phyloP scores from a whole-genome alignment of 1,284 basidiomycete species.

The Puccinia novopanici region DNA sequence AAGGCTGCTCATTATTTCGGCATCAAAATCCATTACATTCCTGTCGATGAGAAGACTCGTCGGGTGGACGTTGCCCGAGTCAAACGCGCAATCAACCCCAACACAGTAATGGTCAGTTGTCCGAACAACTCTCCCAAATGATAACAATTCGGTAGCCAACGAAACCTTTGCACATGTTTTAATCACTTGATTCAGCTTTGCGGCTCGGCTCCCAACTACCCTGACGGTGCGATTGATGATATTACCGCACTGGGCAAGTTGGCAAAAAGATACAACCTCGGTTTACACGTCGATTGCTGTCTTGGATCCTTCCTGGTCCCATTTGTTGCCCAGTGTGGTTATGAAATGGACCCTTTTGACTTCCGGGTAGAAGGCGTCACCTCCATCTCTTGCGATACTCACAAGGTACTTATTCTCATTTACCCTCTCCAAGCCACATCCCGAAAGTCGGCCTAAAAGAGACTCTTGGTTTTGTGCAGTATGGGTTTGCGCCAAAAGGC shows the following conservation, averaged over 20 bases:
- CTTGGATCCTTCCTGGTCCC: conserved; percentile 88
- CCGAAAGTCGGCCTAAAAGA: background rate
- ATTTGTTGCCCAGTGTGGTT: conserved; percentile 70
- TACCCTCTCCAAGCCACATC: background rate
- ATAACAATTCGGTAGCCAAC: background rate
- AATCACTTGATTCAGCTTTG: conserved; percentile 45
- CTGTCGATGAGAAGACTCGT: conserved; percentile 78
- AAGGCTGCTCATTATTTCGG: conserved; percentile 87
- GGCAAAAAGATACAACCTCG: conserved; percentile 74
- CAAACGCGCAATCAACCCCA: conserved; percentile 76
- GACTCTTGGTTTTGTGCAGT: conserved; percentile 61
- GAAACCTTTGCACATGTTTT: conserved; percentile 34
- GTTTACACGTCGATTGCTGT: conserved; percentile 84
- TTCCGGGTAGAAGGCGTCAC: conserved; percentile 88
- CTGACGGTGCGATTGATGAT: conserved; percentile 67
- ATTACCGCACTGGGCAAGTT: conserved; percentile 77
- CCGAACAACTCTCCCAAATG: background rate
- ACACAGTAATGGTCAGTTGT: conserved; percentile 72
- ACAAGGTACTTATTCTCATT: conserved; percentile 67
- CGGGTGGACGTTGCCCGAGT: conserved; percentile 77
- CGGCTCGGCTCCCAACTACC: conserved; percentile 52
- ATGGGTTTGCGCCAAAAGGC: conserved; percentile 81
- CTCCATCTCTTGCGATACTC: conserved; percentile 68
- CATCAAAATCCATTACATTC: conserved; percentile 87
- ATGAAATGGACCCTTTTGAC: conserved; percentile 69